Base-by-base conservation (phyloP, 2,329 filamentous ascomycete genomes). In the Xylariaceae sp. region DNA sequence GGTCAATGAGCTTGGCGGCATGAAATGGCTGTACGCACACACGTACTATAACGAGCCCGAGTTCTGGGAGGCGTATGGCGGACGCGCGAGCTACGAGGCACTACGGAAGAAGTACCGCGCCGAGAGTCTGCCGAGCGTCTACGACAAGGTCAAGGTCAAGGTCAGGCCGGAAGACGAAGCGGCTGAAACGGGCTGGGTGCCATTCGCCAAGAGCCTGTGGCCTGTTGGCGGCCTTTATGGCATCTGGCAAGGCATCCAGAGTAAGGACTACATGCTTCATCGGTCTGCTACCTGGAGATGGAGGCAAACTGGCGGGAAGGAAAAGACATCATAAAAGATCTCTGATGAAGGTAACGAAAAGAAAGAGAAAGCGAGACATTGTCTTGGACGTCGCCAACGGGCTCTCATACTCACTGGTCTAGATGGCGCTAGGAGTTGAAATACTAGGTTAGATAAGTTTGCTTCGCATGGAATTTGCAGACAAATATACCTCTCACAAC, bases 11-110 rank as follows among this genome's bases (percentile, higher is more conserved):
- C 78, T 94, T 1, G 84, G 85, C 46, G 90, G 89, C 2, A 82
- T 87, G 74, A 95, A 95, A 74, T 94, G 89, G 87, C 75, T 95
- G 9, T 95, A 95, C 70, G 89, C 89, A 2, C 87, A 92, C 65
- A 87, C 88, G 0, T 95, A 91, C 73, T 94, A 94, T 69, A 78
- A 80, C n/a, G 80, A 87, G 65, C 73, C 78, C 0, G 82, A 88
- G 65, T 90, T 88, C 71, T 88, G 85, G 84, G 64, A 72, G 35
- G 74, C 84, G 50, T 88, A 88, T 67, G 76, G 75, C 53, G 76
- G 81, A 47, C 70, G 73, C 43, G 64, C 67, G 26, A 82, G 78
- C 77, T 89, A 90, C 67, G 79, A 87, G 34, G 73, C 65, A 1
- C 72, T 90, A 61, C 74, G 87, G 12, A 58, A 65, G 29, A 87